Evolutionary conservation across 1,284 basidiomycete species (phyloP).

Genomic region (Apiotrichum sp.): DNA sequence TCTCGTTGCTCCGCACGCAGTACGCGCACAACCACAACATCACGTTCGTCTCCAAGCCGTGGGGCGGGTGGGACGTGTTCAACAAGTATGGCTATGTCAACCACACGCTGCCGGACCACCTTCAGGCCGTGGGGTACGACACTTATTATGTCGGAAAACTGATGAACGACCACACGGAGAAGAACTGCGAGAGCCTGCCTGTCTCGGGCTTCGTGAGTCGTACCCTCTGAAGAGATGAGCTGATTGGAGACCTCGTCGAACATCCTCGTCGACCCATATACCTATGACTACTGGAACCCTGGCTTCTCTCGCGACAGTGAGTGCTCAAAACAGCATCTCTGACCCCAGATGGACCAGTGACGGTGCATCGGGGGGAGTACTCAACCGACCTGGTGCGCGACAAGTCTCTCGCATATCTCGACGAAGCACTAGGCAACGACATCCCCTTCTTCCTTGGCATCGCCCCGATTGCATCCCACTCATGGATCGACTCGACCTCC

Average conservation of each 20-base stretch:
- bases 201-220: slow-evolving; percentile 16
- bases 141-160: slow-evolving; percentile 38
- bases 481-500: slow-evolving; percentile 1
- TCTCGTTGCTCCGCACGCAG: slow-evolving; percentile 28
- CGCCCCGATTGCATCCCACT: slow-evolving; percentile 8
- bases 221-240: neutral
- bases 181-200: slow-evolving; percentile 24
- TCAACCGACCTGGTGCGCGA: slow-evolving; percentile 30
- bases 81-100: slow-evolving; percentile 30
- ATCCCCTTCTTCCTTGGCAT: slow-evolving; percentile 33
- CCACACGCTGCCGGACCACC: slow-evolving; percentile 30
- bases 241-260: slow-evolving; percentile 22
- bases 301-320: slow-evolving; percentile 21
- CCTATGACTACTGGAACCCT: slow-evolving; percentile 35
- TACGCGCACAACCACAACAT: slow-evolving; percentile 38
- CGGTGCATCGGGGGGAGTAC: slow-evolving; percentile 23
- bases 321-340: neutral
- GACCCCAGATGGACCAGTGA: slow-evolving; percentile 19
- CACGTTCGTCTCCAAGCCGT: slow-evolving; percentile 27
- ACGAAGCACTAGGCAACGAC: slow-evolving; percentile 14
- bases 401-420: slow-evolving; percentile 28
- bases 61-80: slow-evolving; percentile 33
- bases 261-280: slow-evolving; percentile 36
- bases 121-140: slow-evolving; percentile 31
- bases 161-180: slow-evolving; percentile 33